Base-by-base conservation (phyloP, 306 rosid species). In the Quercus mongolica region DNA sequence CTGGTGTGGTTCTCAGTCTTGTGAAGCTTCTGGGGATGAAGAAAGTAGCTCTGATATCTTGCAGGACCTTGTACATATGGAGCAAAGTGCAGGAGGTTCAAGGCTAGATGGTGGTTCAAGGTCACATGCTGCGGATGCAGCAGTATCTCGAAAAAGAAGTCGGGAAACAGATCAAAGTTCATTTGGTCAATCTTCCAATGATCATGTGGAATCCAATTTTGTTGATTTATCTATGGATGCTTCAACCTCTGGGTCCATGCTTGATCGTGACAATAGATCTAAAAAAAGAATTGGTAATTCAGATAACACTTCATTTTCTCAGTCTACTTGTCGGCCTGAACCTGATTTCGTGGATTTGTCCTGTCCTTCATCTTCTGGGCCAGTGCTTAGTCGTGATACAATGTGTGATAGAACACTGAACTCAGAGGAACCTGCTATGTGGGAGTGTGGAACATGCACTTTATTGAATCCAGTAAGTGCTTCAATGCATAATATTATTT, bases 381-480 rank as follows among this genome's bases (percentile, higher is more conserved):
- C 74, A n/a, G 75, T 26, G 64, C 64, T 77, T 74, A 73, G 58
- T 68, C 18, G 0, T 49, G 74, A 28, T 63, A 58, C 71, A 33
- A 67, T 33, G 49, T 17, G 23, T 33, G 71, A 81, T 79, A 70
- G 78, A 57, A 57, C 75, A 44, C 79, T 59, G 71, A 73, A 74
- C 74, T 78, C 74, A 3, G 88, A 75, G 72, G 89, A 89, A 87
- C 69, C 71, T 85, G 84, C 83, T 75, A 78, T 71, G 90, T 94
- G 99, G 99, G 88, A 86, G 75, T 94, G 99, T 59, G 79, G 72
- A 58, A 85, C 69, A 35, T 94, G 99, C 94, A 94, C 99, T 76
- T 84, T 94, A 49, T 79, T 92, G 79, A 94, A 94, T 85, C 88
- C 84, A 4, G 99, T 92, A 90, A 84, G 94, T 81, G 56, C 81